A percentile compares a stretch with the other conserved stretches of the same genome.
Conservation (phyloP, 441 rosid species). For the Corymbia citriodora region DNA sequence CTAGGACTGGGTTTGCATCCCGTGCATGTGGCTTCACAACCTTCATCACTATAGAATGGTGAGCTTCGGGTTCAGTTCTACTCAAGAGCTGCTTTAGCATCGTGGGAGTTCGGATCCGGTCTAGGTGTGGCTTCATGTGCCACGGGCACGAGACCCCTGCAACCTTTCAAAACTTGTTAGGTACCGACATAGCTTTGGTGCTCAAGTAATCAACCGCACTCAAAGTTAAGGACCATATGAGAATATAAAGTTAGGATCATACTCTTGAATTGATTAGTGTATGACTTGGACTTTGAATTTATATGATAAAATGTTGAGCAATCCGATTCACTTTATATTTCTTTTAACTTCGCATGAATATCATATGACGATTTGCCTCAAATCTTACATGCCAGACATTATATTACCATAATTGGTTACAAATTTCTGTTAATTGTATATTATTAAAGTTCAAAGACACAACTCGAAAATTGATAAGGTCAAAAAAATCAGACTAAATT, state of each 20-base stretch:
- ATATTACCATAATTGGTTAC: neutral
- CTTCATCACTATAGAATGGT: neutral
- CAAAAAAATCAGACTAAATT: neutral
- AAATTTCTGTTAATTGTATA: neutral
- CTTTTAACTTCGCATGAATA: neutral
- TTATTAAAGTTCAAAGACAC: neutral
- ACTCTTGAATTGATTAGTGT: neutral
- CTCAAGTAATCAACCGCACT: neutral
- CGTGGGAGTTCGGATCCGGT: neutral
- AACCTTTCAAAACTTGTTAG: neutral
- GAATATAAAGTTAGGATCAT: neutral
- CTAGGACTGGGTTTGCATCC: neutral
- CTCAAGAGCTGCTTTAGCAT: neutral
- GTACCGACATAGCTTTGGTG: neutral
- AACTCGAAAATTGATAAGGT: neutral
- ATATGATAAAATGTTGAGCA: neutral
- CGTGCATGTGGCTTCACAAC: neutral
- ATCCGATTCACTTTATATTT: neutral
- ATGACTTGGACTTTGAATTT: neutral
- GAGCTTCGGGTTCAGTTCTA: neutral
- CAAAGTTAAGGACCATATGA: neutral
- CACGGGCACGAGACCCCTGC: neutral
- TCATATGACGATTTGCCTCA: neutral
- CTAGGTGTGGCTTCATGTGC: neutral
- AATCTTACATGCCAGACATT: neutral